Percentiles rank a stretch among this genome's conserved stretches.
Conservation (phyloP, 768 basidiomycete species). For the Imleria badia region DNA sequence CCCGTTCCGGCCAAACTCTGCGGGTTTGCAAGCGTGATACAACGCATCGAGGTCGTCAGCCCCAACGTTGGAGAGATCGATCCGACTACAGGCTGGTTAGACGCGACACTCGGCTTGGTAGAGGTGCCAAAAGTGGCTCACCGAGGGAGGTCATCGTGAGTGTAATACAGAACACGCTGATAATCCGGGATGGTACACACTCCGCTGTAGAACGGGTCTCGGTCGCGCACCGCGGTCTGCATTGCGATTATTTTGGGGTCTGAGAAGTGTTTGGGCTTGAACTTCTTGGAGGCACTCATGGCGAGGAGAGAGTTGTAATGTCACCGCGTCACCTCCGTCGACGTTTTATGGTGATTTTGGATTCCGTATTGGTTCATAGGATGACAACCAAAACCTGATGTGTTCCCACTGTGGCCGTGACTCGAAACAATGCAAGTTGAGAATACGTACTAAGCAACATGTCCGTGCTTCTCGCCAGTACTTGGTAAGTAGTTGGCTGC, state of each 20-base stretch:
- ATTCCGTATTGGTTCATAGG: too few relatives aligned
- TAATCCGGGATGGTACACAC: background rate
- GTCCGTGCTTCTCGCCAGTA: too few relatives aligned
- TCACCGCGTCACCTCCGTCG: too few relatives aligned
- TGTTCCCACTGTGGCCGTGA: too few relatives aligned
- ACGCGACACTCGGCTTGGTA: too few relatives aligned
- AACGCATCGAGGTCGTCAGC: background rate
- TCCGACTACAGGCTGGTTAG: background rate
- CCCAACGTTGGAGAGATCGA: background rate
- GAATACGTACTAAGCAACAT: too few relatives aligned
- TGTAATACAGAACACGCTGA: conserved; percentile 2
- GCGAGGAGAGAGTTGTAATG: too few relatives aligned
- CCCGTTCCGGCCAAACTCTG: conserved; percentile 3
- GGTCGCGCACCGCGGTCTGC: background rate
- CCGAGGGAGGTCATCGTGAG: background rate
- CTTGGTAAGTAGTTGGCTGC: too few relatives aligned
- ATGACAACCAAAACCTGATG: too few relatives aligned
- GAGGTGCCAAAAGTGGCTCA: background rate
- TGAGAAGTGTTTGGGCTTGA: background rate
- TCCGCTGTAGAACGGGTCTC: conserved; percentile 1
- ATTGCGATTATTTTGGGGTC: conserved; percentile 1
- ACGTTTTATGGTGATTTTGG: too few relatives aligned
- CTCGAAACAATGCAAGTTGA: too few relatives aligned
- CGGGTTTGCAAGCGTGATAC: conserved; percentile 6
- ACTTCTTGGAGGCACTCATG: too few relatives aligned